Conservation (phyloP, 176 grass and related monocot species). For the Calamus simplicifolius region DNA sequence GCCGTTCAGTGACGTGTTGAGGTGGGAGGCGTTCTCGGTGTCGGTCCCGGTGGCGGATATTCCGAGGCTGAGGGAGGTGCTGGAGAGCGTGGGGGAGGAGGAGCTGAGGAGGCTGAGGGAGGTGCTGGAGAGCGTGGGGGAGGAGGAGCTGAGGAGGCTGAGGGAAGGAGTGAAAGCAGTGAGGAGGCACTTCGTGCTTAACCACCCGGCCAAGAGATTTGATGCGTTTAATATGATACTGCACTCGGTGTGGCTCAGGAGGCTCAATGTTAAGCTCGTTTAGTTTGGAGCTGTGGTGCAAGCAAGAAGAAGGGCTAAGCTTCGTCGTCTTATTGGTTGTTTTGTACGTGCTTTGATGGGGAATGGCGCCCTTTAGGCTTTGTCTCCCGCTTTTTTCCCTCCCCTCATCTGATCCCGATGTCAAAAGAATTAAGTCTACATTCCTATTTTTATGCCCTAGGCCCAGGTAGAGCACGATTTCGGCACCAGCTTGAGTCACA, state of each 20-base stretch:
- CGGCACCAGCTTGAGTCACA: too few species aligned
- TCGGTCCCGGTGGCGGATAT: constrained; percentile 36
- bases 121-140: constrained; percentile 31
- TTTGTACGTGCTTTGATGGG: too few species aligned
- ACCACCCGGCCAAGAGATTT: constrained; percentile 41
- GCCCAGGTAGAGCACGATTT: too few species aligned
- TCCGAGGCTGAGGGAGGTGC: too few species aligned
- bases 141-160: constrained; percentile 50
- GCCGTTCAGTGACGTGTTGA: constrained; percentile 57
- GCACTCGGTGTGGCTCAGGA: constrained; percentile 68
- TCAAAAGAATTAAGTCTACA: too few species aligned
- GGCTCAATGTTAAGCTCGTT: constrained; percentile 41
- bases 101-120: constrained; percentile 58
- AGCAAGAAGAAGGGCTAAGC: neutral
- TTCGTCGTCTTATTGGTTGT: neutral
- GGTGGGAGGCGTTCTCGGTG: constrained; percentile 77
- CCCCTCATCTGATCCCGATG: too few species aligned
- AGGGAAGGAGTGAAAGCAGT: constrained; percentile 34
- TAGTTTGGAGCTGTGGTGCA: neutral
- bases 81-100: constrained; percentile 23
- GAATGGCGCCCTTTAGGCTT: too few species aligned
- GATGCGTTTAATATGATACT: constrained; percentile 86
- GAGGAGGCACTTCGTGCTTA: constrained; percentile 53
- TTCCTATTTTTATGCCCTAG: too few species aligned
- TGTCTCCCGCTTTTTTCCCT: too few species aligned